Base-by-base conservation (phyloP, 805 yeast species). In the Starmera pachycereana region DNA sequence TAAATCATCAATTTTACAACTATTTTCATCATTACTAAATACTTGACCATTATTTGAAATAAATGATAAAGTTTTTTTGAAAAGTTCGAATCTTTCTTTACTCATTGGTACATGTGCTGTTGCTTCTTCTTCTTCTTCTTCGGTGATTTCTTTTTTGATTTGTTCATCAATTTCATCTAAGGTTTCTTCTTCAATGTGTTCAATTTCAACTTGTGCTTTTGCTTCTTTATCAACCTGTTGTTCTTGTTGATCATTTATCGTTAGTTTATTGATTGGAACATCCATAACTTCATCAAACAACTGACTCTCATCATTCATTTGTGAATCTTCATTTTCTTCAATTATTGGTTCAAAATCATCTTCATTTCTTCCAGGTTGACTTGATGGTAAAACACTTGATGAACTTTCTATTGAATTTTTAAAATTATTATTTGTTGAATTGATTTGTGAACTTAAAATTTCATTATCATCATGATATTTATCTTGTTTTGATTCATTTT, bases 11-110 rank as follows among this genome's bases (percentile, higher is more conserved):
- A 52, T 44, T 2, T 53, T 33, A 37, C 65, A 60, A 4, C 50
- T 47, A 49, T 59, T 58, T 12, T 62, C 69, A 31, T 52, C 60
- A 7, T 57, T 59, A 35, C 13, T n/a, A 12, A 33, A 33, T 16
- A 33, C 12, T 12, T 16, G 12, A 33, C 27, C 13, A 19, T 33
- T n/a, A 18, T 11, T 19, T 8, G 25, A 12, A 8, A 33, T 33
- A 9, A 12, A 37, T 18, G 44, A 12, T 12, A 41, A 28, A 13
- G 33, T 11, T 12, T 41, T 34, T 6, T 37, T 30, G 33, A 48
- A 36, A 8, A 40, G 34, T 10, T 45, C 45, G 16, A 40, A 14
- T 42, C 52, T 44, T 32, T 44, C 48, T 13, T 33, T 28, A 5
- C 49, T 44, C 28, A 45, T 45, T 6, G 50, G 43, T 14, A 32